These are phyloP conservation scores for Rubroshorea leprosula DNA, from an alignment of 345 rosid species.

Conservation along the genomic window DNA sequence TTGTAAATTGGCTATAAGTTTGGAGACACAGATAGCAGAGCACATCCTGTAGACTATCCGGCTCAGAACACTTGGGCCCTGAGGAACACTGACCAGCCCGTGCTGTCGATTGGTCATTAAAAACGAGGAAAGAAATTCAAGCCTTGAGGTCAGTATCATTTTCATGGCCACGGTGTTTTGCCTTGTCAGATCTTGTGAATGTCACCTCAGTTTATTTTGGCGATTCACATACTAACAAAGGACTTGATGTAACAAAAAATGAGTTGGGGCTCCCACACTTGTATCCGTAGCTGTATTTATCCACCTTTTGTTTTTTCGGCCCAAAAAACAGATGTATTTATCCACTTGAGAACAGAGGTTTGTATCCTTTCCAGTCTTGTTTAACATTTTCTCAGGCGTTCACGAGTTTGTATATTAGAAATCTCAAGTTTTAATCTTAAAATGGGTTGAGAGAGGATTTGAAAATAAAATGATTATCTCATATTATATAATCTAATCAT, in stretches of 20 bases:
- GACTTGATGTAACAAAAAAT: not conserved
- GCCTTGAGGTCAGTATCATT: not conserved
- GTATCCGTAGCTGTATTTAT: not conserved
- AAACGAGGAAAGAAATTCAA: constrained; percentile 11
- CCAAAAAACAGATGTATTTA: too few relatives aligned
- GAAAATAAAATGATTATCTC: too few relatives aligned
- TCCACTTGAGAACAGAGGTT: not conserved
- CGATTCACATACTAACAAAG: constrained; percentile 13
- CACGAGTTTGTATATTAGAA: too few relatives aligned
- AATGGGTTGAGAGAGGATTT: too few relatives aligned
- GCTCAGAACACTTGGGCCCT: constrained; percentile 19
- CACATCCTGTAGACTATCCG: constrained; percentile 12
- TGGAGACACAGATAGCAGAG: constrained; percentile 5
- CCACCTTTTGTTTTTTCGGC: too few relatives aligned
- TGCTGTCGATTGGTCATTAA: constrained; percentile 32
- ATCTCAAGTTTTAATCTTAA: too few relatives aligned
- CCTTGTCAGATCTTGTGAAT: constrained; percentile 18
- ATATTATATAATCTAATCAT: too few relatives aligned
- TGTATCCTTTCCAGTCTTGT: not conserved
- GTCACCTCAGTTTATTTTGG: constrained; percentile 27
- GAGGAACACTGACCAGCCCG: constrained; percentile 35
- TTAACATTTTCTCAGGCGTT: too few relatives aligned
- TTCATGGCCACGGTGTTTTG: not conserved
- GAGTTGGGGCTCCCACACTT: not conserved
- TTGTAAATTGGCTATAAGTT: constrained; percentile 21